Conservation (phyloP, 2,329 filamentous ascomycete species). For the Trichoderma sp. region DNA sequence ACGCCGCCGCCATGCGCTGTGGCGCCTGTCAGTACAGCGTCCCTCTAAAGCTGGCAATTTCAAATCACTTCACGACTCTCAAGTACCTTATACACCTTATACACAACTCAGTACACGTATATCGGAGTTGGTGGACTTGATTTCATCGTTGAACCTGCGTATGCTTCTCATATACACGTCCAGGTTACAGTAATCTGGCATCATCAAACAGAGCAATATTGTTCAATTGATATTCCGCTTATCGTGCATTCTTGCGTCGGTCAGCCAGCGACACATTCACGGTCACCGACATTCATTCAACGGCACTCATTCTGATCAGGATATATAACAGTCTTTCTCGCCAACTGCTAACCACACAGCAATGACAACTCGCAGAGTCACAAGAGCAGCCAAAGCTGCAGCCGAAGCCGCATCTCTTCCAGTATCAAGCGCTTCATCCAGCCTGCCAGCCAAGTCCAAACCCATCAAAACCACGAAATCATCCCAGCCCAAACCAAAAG, state of each 20-base stretch:
- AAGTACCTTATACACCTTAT: too few species aligned
- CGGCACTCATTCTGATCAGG: background rate
- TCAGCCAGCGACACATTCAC: background rate
- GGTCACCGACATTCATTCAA: background rate
- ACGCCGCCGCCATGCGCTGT: background rate
- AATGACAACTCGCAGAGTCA: background rate
- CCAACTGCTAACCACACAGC: background rate
- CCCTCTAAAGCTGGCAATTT: background rate
- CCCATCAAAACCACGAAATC: background rate
- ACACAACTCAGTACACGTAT: background rate
- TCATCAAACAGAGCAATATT: too few species aligned
- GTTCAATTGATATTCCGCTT: too few species aligned
- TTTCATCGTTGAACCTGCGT: background rate
- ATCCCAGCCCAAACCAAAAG: background rate
- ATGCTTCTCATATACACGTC: background rate
- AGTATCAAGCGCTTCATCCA: background rate
- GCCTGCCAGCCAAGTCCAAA: background rate
- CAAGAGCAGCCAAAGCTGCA: conserved; percentile 5
- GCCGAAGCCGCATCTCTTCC: background rate
- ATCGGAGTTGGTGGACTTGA: background rate
- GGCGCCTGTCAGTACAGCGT: background rate
- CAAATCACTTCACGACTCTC: background rate
- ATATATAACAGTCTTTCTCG: background rate
- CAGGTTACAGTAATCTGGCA: background rate
- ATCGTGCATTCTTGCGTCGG: background rate